These are phyloP conservation scores for Stentor roeselii DNA, from an alignment of 73 alveolate species.

Conservation along the genomic window DNA sequence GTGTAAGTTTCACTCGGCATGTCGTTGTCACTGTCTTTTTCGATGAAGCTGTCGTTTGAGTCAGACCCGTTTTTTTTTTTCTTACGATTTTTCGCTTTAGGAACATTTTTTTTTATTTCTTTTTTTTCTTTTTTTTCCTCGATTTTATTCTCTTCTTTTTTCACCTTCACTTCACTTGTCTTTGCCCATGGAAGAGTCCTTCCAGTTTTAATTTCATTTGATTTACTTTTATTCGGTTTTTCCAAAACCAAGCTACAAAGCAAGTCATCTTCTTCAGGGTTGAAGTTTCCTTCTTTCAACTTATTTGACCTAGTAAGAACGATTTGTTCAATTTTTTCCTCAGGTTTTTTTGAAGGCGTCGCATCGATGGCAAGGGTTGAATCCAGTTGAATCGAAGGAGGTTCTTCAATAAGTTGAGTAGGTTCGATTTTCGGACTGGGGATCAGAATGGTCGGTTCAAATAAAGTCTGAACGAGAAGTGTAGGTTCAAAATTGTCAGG, in stretches of 20 bases:
- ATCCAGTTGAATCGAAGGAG: background rate
- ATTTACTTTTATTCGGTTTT: background rate
- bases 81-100: background rate
- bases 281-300: background rate
- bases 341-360: background rate
- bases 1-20: no score
- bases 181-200: conserved; percentile 11
- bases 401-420: background rate
- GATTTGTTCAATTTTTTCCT: background rate
- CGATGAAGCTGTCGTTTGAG: background rate
- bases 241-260: background rate
- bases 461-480: background rate
- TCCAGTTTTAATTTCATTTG: no score
- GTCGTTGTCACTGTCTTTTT: no score
- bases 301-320: background rate
- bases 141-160: background rate
- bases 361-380: no score
- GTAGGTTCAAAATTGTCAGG: conserved; percentile 4
- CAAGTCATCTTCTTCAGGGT: background rate
- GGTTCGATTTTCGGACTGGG: background rate
- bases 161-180: background rate
- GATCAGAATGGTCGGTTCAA: background rate
- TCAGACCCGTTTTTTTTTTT: background rate
- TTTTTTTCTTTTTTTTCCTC: background rate
- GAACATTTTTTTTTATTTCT: background rate